Conservation (phyloP, 805 yeast species). For the Pichia paraexigua region DNA sequence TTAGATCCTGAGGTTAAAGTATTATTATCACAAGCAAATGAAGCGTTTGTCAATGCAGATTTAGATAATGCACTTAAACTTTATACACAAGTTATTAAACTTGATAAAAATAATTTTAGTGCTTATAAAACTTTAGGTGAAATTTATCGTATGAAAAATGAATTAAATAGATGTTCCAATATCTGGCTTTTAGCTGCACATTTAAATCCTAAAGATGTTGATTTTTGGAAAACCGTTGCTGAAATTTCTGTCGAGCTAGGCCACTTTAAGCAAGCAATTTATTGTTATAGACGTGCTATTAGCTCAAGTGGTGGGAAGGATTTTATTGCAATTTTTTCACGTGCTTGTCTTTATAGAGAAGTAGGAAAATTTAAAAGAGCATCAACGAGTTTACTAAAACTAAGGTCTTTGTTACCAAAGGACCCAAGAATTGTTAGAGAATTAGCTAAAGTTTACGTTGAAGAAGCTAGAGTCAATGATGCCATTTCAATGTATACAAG, state of each 20-base stretch:
- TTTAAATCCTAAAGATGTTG: conserved; percentile 64
- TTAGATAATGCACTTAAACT: conserved; percentile 49
- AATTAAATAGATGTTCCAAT: conserved; percentile 63
- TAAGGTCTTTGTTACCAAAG: conserved; percentile 49
- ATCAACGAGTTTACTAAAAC: conserved; percentile 57
- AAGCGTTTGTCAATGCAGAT: conserved; percentile 64
- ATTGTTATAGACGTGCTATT: conserved; percentile 66
- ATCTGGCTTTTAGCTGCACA: conserved; percentile 81
- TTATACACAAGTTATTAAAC: conserved; percentile 63
- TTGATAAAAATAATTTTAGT: conserved; percentile 68
- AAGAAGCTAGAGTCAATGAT: conserved; percentile 56
- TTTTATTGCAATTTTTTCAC: conserved; percentile 48
- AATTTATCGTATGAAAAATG: conserved; percentile 61
- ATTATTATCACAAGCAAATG: conserved; percentile 66
- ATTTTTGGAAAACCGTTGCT: conserved; percentile 73
- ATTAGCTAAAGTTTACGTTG: conserved; percentile 43
- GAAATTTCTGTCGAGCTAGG: conserved; percentile 57
- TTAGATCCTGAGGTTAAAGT: conserved; percentile 67
- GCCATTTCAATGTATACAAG: conserved; percentile 66
- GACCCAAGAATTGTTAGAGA: conserved; percentile 56
- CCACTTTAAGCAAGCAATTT: conserved; percentile 66
- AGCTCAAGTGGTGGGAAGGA: conserved; percentile 36
- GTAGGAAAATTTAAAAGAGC: conserved; percentile 65
- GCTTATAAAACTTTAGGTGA: conserved; percentile 89
- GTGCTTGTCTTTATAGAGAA: conserved; percentile 62